A percentile compares a stretch with the other conserved stretches of the same genome.
These are phyloP conservation scores for Candida germanica DNA, from an alignment of 805 yeast genomes.

Conservation along the genomic window DNA sequence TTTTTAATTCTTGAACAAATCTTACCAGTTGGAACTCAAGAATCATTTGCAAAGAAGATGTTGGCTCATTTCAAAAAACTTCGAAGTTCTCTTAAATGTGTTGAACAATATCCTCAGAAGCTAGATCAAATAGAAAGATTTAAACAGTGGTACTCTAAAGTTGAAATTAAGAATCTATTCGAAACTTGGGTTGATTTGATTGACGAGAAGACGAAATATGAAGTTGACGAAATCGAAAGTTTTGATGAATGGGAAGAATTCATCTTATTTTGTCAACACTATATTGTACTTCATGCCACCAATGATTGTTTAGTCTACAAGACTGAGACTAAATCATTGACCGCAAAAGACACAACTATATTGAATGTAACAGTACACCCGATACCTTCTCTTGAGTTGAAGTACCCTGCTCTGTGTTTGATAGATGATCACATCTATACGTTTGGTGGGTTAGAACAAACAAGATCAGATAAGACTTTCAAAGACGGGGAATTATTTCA, in stretches of 20 bases:
- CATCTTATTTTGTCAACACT: constrained; percentile 71
- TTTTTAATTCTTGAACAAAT: constrained; percentile 70
- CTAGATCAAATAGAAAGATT: constrained; percentile 52
- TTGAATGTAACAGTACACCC: constrained; percentile 5
- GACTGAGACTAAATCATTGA: not conserved
- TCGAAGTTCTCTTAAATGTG: constrained; percentile 67
- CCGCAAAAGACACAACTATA: constrained; percentile 5
- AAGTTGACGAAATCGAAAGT: constrained; percentile 53
- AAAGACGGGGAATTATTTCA: constrained; percentile 14
- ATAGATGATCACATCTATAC: constrained; percentile 21
- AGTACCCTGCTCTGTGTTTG: constrained; percentile 40
- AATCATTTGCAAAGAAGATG: constrained; percentile 76
- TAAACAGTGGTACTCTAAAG: constrained; percentile 42
- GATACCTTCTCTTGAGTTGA: constrained; percentile 20
- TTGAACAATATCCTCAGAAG: constrained; percentile 51
- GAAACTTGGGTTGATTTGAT: constrained; percentile 55
- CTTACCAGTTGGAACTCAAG: constrained; percentile 57
- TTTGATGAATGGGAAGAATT: constrained; percentile 89
- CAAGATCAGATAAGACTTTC: constrained; percentile 17
- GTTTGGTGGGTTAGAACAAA: constrained; percentile 42
- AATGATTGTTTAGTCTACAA: constrained; percentile 24
- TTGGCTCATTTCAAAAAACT: constrained; percentile 63
- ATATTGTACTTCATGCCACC: constrained; percentile 63
- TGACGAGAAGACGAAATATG: constrained; percentile 30
- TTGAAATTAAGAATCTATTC: constrained; percentile 52